phyloP scores from a whole-genome alignment of 1,284 basidiomycete genomes.

The Marasmius sp. region DNA sequence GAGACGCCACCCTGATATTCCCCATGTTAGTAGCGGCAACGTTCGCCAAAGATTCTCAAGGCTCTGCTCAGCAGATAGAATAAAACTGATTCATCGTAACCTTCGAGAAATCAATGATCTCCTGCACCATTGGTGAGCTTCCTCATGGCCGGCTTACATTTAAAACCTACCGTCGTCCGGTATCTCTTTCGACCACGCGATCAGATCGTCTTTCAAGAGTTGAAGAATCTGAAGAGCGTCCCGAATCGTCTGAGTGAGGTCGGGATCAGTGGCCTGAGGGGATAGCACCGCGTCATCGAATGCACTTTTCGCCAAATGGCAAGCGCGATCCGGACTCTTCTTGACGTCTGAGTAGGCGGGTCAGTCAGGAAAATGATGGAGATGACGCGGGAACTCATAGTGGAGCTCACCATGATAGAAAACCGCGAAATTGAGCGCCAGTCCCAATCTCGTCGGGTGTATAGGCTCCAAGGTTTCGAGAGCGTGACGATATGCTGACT shows the following conservation, averaged over 20 bases:
- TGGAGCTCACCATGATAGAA: conserved; percentile 76
- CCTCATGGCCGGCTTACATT: neutral
- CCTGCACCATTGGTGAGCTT: neutral
- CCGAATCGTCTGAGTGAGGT: conserved; percentile 44
- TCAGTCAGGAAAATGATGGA: neutral
- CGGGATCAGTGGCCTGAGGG: conserved; percentile 36
- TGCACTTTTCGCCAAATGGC: conserved; percentile 81
- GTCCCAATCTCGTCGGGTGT: conserved; percentile 78
- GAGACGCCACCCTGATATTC: conserved; percentile 88
- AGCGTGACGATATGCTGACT: conserved; percentile 65
- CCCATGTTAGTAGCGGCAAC: conserved; percentile 88
- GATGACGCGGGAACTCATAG: neutral
- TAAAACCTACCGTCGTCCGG: conserved; percentile 32
- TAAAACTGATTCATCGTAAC: neutral
- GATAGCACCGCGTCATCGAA: conserved; percentile 66
- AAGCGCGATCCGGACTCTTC: conserved; percentile 89
- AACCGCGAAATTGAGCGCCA: conserved; percentile 95
- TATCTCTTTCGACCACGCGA: conserved; percentile 64
- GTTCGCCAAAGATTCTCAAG: conserved; percentile 56
- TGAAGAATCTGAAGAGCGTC: conserved; percentile 70
- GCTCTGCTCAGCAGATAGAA: neutral
- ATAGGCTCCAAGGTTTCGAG: conserved; percentile 54
- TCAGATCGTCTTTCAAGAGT: conserved; percentile 61
- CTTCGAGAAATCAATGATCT: neutral
- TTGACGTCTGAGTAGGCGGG: conserved; percentile 58